Evolutionary conservation across 768 basidiomycete species (phyloP).

Genomic region (Hypholoma fasciculare): DNA sequence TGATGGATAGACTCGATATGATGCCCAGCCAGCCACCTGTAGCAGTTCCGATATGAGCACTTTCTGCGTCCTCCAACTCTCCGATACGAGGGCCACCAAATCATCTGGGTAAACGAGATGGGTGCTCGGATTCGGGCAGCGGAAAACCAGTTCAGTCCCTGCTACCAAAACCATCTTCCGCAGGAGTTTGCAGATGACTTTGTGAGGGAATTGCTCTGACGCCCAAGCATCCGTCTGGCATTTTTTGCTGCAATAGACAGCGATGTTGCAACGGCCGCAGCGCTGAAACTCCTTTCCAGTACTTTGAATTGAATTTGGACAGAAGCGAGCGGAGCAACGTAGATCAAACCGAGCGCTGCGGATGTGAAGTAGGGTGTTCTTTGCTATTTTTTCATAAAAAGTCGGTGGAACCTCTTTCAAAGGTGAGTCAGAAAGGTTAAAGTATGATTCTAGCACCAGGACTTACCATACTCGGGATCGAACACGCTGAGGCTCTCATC

Average conservation of each 20-base stretch:
- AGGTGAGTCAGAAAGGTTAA: background rate
- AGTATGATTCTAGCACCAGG: background rate
- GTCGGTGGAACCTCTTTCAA: background rate
- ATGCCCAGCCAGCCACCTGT: background rate
- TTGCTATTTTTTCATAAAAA: background rate
- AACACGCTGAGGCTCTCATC: background rate
- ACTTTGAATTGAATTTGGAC: conserved; percentile 4
- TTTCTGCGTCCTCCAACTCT: background rate
- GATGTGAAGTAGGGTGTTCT: background rate
- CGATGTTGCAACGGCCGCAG: conserved; percentile 3
- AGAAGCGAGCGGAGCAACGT: background rate
- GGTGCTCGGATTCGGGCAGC: background rate
- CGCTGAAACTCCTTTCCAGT: conserved; percentile 2
- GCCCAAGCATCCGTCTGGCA: conserved; percentile 4
- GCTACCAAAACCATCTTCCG: background rate
- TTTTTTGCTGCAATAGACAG: conserved; percentile 4
- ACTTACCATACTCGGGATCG: background rate
- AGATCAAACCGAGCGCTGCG: background rate
- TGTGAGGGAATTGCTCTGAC: background rate
- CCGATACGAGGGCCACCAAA: background rate
- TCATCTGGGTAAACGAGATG: background rate
- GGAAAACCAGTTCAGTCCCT: background rate
- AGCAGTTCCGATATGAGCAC: background rate
- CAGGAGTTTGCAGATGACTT: conserved; percentile 1
- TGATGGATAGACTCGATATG: background rate